Evolutionary conservation across 176 grass and related monocot genomes (phyloP), one percentile per base, ranked within the genome.

Genomic region (Poa pratensis): DNA sequence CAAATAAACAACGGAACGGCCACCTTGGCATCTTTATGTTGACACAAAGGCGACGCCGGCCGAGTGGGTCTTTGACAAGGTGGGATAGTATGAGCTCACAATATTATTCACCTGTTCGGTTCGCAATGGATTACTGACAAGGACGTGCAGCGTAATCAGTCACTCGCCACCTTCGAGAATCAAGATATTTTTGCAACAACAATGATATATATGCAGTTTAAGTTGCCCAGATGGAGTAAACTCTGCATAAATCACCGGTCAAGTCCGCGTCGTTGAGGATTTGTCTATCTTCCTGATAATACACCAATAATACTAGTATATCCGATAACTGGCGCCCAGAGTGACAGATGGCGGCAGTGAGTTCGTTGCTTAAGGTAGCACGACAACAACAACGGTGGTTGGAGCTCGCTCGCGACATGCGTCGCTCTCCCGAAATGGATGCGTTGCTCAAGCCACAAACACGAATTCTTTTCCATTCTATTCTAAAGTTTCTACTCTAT

Each of bases 1-100:
- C 79, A 83, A 92, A 92, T 86, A 91, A 91, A 91, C 71, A 74
- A 74, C n/a, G 23, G 61, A 91, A 84, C 71, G 85, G 80, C 48
- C 64, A 67, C 30, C 16, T 39, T 7, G 28, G 52, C 45, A 5
- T 57, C 86, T 88, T 86, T 86, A 82, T 85, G 86, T 78, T 88
- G 79, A 88, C 86, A 83, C 83, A 88, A 88, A 80, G 82, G 26
- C 27, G 17, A 4, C 5, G 40, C 7, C 5, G 3, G 48, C 1
- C 7, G 73, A 39, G 58, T 60, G 65, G 34, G 24, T 42, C 17
- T 51, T 73, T 46, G 70, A 42, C 39, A 42, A 42, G 39, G 39
- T 42, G 54, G 85, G 24, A 65, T 55, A 23, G 22, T 13, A 66
- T 91, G 86, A 85, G 82, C 64, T 91, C 86, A 86, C 64, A 2